Evolutionary conservation across 352 stramenopile species (phyloP), one percentile per base, ranked within the genome.

Genomic region (Phytophthora kernoviae): DNA sequence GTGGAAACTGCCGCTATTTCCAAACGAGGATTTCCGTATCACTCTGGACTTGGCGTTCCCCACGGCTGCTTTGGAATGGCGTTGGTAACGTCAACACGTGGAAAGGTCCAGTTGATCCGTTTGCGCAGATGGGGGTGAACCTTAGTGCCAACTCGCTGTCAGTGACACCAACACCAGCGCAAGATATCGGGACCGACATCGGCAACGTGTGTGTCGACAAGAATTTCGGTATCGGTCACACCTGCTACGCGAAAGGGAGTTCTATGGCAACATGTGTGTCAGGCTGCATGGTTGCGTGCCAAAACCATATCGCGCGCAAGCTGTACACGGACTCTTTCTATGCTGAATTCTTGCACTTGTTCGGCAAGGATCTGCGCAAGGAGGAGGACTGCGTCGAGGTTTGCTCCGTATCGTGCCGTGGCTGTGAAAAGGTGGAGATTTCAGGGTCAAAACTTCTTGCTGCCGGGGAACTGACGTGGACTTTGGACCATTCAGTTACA

Each of bases 331-430:
- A 68, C n/a, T 43, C 54, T 15, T 70, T 91, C 12, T 79, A 79
- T 44, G 26, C 40, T 11, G 34, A 78, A 50, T 93, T 91, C 39
- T 68, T 62, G 30, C 79, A 89, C 54, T 54, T 93, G 10, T 91
- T 93, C 47, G 81, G 84, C 52, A 88, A 90, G 46, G 66, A 90
- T 36, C 60, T 93, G 46, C 50, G 46, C 4, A 75, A 77, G n/a
- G 77, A 91, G 21, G 84, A 93, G 50, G 84, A 88, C 50, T 93
- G 84, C 45, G 72, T 91, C 17, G 84, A 91, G 44, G 54, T 64
- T 17, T 93, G 84, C 24, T 61, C 78, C 6, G 54, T 79, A 3
- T 78, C 76, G 18, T 93, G 81, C 37, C 81, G 76, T n/a, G 81
- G 74, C 0, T 93, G 84, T 52, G 84, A 93, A 40, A 50, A 68